Base-by-base conservation (phyloP, 2,329 filamentous ascomycete species). In the Tolypocladium guangdongense region DNA sequence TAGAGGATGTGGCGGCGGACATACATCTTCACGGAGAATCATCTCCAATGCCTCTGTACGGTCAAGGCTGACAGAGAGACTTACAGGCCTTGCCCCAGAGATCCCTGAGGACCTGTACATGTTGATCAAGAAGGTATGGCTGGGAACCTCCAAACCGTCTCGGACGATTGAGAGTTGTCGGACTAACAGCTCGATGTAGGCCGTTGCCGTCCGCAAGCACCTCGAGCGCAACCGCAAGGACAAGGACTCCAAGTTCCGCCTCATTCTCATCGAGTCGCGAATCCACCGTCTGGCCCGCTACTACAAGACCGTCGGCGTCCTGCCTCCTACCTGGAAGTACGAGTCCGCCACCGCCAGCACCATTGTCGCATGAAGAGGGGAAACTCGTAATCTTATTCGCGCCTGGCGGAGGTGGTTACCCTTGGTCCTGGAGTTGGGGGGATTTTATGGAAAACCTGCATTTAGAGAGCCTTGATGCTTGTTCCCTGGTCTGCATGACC, bases 151-250 rank as follows among this genome's bases (percentile, higher is more conserved):
- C 18, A 33, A 36, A 18, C 35, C 14, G 35, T 33, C 18, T 20
- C 10, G 3, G 43, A 18, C 30, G 43, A 32, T 32, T 12, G 18
- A 49, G 24, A 18, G 16, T 4, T 24, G 16, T 12, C 24, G 10
- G 12, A 24, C 43, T 56, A 47, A 55, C 48, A 70, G 68, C 62
- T 41, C 58, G 65, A 62, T 62, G 50, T 58, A 93, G 90, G 91
- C 91, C 68, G 91, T 96, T 68, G 87, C 91, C 73, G 93, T 99
- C 81, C 92, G 93, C 81, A 99, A 99, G 89, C 95, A 99, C 81
- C 90, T 99, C 66, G 90, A 96, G 86, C 90, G 90, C 79, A 99
- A 99, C 87, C 92, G 93, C 80, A 99, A 99, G 86, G 93, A 99
- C 84, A 95, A 90, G 83, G 93, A 99, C 84, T 89, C 87, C 83